Base-by-base conservation (phyloP, 2,329 filamentous ascomycete genomes). In the Beauveria sp. region DNA sequence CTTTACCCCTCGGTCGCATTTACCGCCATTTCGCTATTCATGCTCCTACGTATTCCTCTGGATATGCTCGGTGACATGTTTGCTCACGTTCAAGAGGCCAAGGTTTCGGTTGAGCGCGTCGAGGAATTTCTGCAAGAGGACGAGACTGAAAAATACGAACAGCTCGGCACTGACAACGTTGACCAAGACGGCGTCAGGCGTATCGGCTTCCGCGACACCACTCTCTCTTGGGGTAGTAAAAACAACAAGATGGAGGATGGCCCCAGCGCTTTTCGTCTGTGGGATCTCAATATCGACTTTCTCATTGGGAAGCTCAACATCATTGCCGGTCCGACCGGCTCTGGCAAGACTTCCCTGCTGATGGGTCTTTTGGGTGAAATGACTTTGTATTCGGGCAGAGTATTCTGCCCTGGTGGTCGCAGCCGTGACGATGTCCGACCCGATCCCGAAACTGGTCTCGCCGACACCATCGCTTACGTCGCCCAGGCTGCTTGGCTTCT, bases 11-110 rank as follows among this genome's bases (percentile, higher is more conserved):
- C 95, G 0, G 82, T 98, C 64, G 95, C 95, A 3, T 99, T 99
- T 75, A 97, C 95, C 2, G 92, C 95, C 43, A 87, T 99, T 59
- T 98, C 95, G 0, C 86, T 99, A 65, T 99, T 99, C 74, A 93
- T 93, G 72, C 86, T 99, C 46, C 86, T 99, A 16, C 88, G 95
- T 53, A 90, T 97, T 58, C 95, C 95, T 5, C 79, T 99, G 51
- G 95, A 99, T 73, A 93, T 98, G 75, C 82, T 99, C 59, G 95
- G 95, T 56, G 95, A 99, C 74, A 99, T 99, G 95, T 89, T 98
- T 70, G 95, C 95, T 12, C 95, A 98, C 75, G 93, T 99, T 4
- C 92, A 97, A 76, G 95, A 99, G 75, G 91, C 93, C 26, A 96
- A 96, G 77, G 93, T 99, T 22, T 99, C 95, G 0, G 87, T 99